These are phyloP conservation scores for Esteya vermicola DNA, from an alignment of 2,329 filamentous ascomycete genomes.

Conservation along the genomic window DNA sequence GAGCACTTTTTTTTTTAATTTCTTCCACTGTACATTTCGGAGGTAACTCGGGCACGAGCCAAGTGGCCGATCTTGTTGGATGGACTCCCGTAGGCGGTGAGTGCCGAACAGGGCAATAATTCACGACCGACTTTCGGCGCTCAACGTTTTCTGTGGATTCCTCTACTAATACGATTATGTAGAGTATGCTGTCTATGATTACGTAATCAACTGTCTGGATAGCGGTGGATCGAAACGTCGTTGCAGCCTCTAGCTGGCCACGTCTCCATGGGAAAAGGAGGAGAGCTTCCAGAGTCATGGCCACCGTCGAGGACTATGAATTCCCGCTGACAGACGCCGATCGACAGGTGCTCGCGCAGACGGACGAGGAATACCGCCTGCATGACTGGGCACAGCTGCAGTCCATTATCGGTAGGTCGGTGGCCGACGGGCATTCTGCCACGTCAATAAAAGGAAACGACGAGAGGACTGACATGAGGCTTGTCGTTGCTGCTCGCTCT, in stretches of 20 bases:
- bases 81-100: not conserved
- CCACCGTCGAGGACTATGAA: slow-evolving; percentile 22
- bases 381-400: slow-evolving; percentile 64
- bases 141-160: too few species aligned
- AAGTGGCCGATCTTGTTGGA: too few species aligned
- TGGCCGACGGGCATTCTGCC: not conserved
- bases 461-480: too few species aligned
- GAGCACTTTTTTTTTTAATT: not conserved
- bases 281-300: slow-evolving; percentile 19
- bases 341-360: slow-evolving; percentile 42
- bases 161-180: not conserved
- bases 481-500: too few species aligned
- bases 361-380: slow-evolving; percentile 55
- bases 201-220: too few species aligned
- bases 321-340: slow-evolving; percentile 48
- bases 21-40: slow-evolving; percentile 3
- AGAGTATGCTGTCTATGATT: not conserved
- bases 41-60: not conserved
- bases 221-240: too few species aligned
- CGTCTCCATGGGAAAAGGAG: too few species aligned
- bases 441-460: too few species aligned
- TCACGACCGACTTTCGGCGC: not conserved
- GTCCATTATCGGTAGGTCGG: slow-evolving; percentile 44
- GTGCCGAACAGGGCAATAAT: not conserved
- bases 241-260: too few species aligned